phyloP scores from a whole-genome alignment of 2,329 filamentous ascomycete species.

The Verticillium klebahnii region DNA sequence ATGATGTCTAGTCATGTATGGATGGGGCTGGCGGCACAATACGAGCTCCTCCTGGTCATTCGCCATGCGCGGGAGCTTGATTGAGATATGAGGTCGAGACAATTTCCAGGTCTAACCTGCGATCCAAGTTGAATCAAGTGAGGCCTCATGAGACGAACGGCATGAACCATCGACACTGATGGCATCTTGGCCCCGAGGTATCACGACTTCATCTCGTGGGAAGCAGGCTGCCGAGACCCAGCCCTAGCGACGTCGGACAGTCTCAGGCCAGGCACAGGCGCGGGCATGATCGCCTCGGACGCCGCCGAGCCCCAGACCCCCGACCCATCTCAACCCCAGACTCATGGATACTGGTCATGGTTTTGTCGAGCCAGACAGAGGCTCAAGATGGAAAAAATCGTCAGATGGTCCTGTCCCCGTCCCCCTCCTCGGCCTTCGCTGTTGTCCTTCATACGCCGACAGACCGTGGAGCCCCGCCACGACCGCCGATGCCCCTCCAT shows the following conservation, averaged over 20 bases:
- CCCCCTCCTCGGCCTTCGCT: neutral
- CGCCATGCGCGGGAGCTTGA: no score
- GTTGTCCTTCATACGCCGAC: neutral
- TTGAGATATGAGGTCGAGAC: no score
- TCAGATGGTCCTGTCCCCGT: neutral
- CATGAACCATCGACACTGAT: neutral
- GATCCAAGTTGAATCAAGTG: neutral
- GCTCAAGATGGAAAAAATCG: neutral
- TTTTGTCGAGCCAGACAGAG: neutral
- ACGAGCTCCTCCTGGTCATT: no score
- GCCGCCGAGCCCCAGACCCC: neutral
- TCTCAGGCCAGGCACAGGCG: neutral
- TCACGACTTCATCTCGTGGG: neutral
- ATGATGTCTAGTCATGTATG: no score
- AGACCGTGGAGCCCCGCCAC: neutral
- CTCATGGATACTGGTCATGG: neutral
- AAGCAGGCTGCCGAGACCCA: neutral
- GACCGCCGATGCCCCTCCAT: neutral
- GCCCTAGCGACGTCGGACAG: neutral
- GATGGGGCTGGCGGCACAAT: no score
- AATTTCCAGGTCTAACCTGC: no score
- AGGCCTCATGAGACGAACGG: neutral
- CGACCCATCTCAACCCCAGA: neutral
- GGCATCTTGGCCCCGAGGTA: neutral
- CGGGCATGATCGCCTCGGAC: neutral